Percentiles rank a stretch among this genome's conserved stretches.
These are phyloP conservation scores for Prunella vulgaris DNA, from an alignment of 257 asterid species.

Conservation along the genomic window DNA sequence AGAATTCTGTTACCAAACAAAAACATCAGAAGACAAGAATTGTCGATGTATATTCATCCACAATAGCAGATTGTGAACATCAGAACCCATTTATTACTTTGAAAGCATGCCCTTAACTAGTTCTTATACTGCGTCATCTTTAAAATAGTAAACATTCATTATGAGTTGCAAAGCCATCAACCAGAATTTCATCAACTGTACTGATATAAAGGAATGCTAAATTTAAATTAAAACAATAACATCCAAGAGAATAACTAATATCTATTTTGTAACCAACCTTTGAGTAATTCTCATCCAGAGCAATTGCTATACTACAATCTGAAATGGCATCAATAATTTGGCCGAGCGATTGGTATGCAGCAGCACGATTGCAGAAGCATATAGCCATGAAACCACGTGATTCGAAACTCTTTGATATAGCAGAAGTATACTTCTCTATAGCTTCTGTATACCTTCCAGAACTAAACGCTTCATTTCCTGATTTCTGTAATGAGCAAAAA, in stretches of 20 bases:
- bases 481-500: conserved; percentile 46
- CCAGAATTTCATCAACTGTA: not conserved
- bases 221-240: not conserved
- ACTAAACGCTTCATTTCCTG: conserved; percentile 86
- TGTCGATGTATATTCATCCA: not conserved
- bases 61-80: not conserved
- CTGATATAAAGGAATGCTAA: not conserved
- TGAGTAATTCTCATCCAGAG: conserved; percentile 67
- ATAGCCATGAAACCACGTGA: conserved; percentile 87
- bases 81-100: too few relatives aligned
- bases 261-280: conserved; percentile 51
- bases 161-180: not conserved
- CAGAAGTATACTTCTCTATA: conserved; percentile 72
- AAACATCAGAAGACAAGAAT: not conserved
- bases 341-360: conserved; percentile 81
- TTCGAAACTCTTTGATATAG: conserved; percentile 70
- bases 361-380: conserved; percentile 98
- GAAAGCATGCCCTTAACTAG: not conserved
- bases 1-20: conserved; percentile 14
- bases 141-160: not conserved
- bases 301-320: conserved; percentile 90
- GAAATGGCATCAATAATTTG: conserved; percentile 86
- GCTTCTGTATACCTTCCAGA: conserved; percentile 78
- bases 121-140: not conserved
- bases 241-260: not conserved